Evolutionary conservation across 2,329 filamentous ascomycete species (phyloP).

Genomic region (Chalara sp.): DNA sequence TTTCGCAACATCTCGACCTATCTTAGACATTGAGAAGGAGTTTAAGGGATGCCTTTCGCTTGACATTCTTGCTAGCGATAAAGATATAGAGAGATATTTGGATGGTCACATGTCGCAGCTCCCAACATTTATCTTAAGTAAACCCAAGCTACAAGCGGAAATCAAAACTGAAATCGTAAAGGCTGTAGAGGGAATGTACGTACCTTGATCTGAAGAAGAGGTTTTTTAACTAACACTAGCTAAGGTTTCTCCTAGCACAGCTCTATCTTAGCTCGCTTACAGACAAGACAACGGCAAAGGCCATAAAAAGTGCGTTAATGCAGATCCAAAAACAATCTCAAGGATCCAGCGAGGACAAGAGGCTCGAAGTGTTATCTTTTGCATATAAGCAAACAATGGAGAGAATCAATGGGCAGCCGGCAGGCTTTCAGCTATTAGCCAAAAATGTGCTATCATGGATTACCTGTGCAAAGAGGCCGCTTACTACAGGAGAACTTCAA

Average conservation of each 20-base stretch:
- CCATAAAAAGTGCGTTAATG: constrained; percentile 21
- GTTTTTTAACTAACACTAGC: background rate
- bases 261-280: constrained; percentile 27
- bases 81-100: constrained; percentile 26
- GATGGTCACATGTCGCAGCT: constrained; percentile 15
- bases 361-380: constrained; percentile 10
- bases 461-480: constrained; percentile 13
- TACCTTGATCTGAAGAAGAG: background rate
- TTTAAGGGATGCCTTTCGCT: constrained; percentile 14
- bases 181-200: constrained; percentile 25
- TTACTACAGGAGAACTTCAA: constrained; percentile 31
- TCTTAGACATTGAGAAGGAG: constrained; percentile 16
- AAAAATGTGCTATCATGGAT: background rate
- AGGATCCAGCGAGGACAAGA: background rate
- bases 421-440: background rate
- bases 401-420: constrained; percentile 20
- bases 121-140: constrained; percentile 11
- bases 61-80: constrained; percentile 25
- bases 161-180: constrained; percentile 15
- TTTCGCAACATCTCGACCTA: constrained; percentile 27
- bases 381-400: constrained; percentile 36
- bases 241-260: constrained; percentile 20
- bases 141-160: constrained; percentile 13
- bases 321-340: constrained; percentile 18
- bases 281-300: constrained; percentile 20